Base-by-base conservation (phyloP, 2,329 filamentous ascomycete species). In the Exophiala xenobiotica region DNA sequence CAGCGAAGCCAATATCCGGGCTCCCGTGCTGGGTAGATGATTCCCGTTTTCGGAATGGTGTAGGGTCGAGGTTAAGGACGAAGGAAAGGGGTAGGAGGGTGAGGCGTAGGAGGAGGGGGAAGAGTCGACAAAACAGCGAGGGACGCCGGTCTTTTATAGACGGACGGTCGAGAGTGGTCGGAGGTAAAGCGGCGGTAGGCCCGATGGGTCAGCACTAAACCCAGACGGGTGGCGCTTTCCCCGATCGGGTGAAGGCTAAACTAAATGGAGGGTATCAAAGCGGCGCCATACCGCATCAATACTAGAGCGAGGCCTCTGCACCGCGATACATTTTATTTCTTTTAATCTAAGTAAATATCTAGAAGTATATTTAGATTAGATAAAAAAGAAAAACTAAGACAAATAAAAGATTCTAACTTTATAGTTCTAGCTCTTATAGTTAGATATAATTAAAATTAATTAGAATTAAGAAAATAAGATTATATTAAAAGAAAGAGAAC, bases 271-370 rank as follows among this genome's bases (percentile, higher is more conserved):
- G 41, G 4, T 18, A 12, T 44, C 26, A 19, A 44, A 44, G 41
- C 41, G 43, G 43, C 43, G 22, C 35, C 45, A 48, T 11, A 38
- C 45, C 45, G 24, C 12, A 46, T 38, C 43, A 9, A 12, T 20
- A 18, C 9, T 5, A 24, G 19, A 46, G 26, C 43, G 43, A 19
- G 22, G 7, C 43, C 43, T 22, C 16, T 37, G 14, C 22, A 44
- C 22, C n/a, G n/a, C n/a, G n/a, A n/a, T n/a, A n/a, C n/a, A n/a
- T n/a, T n/a, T n/a, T n/a, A n/a, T n/a, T n/a, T n/a, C n/a, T n/a
- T n/a, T n/a, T n/a, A n/a, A n/a, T n/a, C n/a, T n/a, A n/a, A n/a
- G n/a, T n/a, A n/a, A n/a, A n/a, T n/a, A n/a, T n/a, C n/a, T n/a
- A n/a, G n/a, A n/a, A n/a, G n/a, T n/a, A n/a, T n/a, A n/a, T n/a